Conservation (phyloP, 2,329 filamentous ascomycete species). For the Triangularia setosa region DNA sequence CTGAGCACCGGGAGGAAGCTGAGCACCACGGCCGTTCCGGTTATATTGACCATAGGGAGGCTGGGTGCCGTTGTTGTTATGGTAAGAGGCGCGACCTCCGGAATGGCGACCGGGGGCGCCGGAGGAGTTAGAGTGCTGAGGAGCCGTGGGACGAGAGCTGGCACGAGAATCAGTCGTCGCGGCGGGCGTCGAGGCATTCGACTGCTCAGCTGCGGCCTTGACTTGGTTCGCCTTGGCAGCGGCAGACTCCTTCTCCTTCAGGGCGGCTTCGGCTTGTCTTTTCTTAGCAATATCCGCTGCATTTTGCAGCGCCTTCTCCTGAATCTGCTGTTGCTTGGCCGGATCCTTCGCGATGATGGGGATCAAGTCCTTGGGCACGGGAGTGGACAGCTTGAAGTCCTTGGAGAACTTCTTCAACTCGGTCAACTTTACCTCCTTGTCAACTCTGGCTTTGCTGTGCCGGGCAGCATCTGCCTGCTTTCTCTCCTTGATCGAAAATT, state of each 20-base stretch:
- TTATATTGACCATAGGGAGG: constrained; percentile 45
- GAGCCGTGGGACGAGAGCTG: constrained; percentile 32
- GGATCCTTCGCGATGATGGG: constrained; percentile 96
- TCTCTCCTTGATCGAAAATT: constrained; percentile 56
- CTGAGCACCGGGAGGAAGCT: constrained; percentile 38
- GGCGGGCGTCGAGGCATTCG: constrained; percentile 18
- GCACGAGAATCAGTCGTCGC: constrained; percentile 20
- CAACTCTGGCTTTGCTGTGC: constrained; percentile 58
- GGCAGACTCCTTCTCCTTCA: constrained; percentile 50
- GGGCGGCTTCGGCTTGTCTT: constrained; percentile 40
- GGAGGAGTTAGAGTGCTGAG: constrained; percentile 32
- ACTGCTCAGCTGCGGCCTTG: constrained; percentile 31
- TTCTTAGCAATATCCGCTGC: constrained; percentile 57
- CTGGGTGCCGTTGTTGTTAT: constrained; percentile 34
- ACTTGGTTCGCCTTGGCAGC: constrained; percentile 44
- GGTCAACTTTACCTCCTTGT: constrained; percentile 88
- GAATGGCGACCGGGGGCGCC: constrained; percentile 42
- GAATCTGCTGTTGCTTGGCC: constrained; percentile 88
- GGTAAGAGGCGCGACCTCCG: constrained; percentile 45
- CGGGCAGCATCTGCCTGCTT: constrained; percentile 54
- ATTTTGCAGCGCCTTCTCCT: constrained; percentile 78
- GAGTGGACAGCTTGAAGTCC: constrained; percentile 90
- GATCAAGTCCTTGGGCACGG: constrained; percentile 86
- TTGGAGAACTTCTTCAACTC: constrained; percentile 93
- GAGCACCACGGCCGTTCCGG: constrained; percentile 38